phyloP scores from a whole-genome alignment of 305 asterid species.

The Fraxinus sp. region DNA sequence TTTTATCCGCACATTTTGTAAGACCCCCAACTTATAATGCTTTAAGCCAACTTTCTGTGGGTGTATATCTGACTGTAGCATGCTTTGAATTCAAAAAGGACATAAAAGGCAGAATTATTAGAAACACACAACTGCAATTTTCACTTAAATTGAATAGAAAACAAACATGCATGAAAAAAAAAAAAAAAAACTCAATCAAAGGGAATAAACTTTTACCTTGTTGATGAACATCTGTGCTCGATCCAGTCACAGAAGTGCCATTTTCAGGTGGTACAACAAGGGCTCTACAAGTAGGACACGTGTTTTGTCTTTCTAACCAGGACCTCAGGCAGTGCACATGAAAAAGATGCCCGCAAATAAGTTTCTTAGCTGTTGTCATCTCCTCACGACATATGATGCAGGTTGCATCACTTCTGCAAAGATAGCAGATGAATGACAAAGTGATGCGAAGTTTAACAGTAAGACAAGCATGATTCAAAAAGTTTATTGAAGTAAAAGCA shows the following conservation, averaged over 20 bases:
- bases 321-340: conserved; percentile 96
- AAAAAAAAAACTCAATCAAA: not conserved
- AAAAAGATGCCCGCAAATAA: conserved; percentile 88
- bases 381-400: conserved; percentile 99
- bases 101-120: not conserved
- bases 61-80: not conserved
- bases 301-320: conserved; percentile 93
- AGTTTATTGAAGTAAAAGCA: conserved; percentile 10
- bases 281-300: conserved; percentile 98
- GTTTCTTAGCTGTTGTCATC: conserved; percentile 89
- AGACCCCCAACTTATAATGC: not conserved
- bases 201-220: conserved; percentile 49
- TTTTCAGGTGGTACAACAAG: conserved; percentile 75
- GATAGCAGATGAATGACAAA: not conserved
- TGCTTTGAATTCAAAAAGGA: not conserved
- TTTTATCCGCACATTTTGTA: not conserved
- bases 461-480: not conserved
- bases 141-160: not conserved
- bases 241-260: conserved; percentile 49
- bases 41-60: not conserved
- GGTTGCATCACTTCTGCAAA: conserved; percentile 76
- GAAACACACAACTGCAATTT: not conserved
- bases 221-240: conserved; percentile 45
- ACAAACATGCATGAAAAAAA: not conserved
- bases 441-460: not conserved